phyloP scores from a whole-genome alignment of 2,329 filamentous ascomycete genomes.

The Exophiala oligosperma region DNA sequence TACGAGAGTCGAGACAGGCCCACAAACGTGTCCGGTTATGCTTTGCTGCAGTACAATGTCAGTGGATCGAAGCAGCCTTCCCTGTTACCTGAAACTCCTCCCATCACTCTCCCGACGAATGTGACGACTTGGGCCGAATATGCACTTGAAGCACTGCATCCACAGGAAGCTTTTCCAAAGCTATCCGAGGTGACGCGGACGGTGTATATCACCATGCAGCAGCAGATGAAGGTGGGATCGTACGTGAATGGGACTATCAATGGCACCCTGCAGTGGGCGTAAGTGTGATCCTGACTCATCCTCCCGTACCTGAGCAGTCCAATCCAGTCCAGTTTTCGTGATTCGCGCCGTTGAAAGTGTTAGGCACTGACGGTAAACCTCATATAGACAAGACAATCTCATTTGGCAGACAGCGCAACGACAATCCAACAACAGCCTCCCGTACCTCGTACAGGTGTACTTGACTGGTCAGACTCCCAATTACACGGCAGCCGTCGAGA shows the following conservation, averaged over 20 bases:
- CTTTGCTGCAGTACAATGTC: slow-evolving; percentile 30
- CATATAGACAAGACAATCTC: slow-evolving; percentile 40
- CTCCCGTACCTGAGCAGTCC: too few species aligned
- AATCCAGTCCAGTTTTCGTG: background rate
- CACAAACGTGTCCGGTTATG: slow-evolving; percentile 31
- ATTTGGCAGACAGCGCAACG: slow-evolving; percentile 46
- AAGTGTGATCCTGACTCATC: background rate
- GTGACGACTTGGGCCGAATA: slow-evolving; percentile 29
- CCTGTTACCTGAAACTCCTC: slow-evolving; percentile 22
- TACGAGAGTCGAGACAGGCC: slow-evolving; percentile 32
- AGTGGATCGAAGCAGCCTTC: slow-evolving; percentile 1
- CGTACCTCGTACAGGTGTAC: slow-evolving; percentile 51
- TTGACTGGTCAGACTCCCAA: slow-evolving; percentile 39
- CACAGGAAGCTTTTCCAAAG: slow-evolving; percentile 26
- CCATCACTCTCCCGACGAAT: slow-evolving; percentile 27
- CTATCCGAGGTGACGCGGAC: slow-evolving; percentile 51
- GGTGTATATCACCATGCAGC: slow-evolving; percentile 46
- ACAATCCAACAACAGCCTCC: slow-evolving; percentile 31
- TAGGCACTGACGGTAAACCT: slow-evolving; percentile 1
- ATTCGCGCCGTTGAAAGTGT: background rate
- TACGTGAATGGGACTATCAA: slow-evolving; percentile 24
- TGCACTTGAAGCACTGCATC: slow-evolving; percentile 24
- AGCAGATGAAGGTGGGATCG: slow-evolving; percentile 25
- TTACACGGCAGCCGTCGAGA: slow-evolving; percentile 41
- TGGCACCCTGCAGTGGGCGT: slow-evolving; percentile 30